Evolutionary conservation across 345 rosid genomes (phyloP).

Genomic region (Brassica cretica): DNA sequence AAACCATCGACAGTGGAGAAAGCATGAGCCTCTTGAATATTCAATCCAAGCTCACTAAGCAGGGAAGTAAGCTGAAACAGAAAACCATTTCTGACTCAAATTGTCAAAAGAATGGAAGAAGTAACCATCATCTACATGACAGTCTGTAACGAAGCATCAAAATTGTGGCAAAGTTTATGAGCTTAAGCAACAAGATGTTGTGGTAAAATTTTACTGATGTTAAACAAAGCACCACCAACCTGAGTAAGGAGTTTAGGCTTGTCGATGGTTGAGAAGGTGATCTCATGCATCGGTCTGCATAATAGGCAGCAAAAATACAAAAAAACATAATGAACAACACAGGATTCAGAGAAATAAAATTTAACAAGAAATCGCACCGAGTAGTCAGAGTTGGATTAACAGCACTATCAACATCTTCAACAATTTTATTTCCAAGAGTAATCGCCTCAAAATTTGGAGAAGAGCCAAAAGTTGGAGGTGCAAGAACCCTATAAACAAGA

Average conservation of each 20-base stretch:
- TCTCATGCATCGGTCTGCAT: conserved; percentile 93
- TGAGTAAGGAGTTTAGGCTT: conserved; percentile 42
- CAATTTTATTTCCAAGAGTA: conserved; percentile 43
- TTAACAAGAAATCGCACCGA: conserved; percentile 26
- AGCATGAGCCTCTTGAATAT: conserved; percentile 98
- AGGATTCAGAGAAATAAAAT: background rate
- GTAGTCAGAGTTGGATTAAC: conserved; percentile 33
- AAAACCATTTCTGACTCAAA: conserved; percentile 26
- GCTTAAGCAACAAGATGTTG: background rate
- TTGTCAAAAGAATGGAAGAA: background rate
- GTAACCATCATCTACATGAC: background rate
- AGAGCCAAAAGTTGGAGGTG: conserved; percentile 96
- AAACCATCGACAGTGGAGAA: conserved; percentile 92
- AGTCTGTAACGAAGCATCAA: background rate
- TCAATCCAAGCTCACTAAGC: conserved; percentile 86
- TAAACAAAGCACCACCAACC: conserved; percentile 24
- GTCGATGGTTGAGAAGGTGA: conserved; percentile 92
- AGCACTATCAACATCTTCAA: conserved; percentile 40
- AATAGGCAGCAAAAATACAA: conserved; percentile 26
- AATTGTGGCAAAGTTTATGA: background rate
- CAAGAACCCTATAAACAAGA: conserved; percentile 55
- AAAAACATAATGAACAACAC: background rate
- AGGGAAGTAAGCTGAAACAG: conserved; percentile 72
- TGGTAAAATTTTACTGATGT: background rate
- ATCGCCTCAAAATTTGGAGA: conserved; percentile 76